Evolutionary conservation across 2,329 filamentous ascomycete genomes (phyloP), one percentile per base, ranked within the genome.

Genomic region (Celoporthe dispersa): DNA sequence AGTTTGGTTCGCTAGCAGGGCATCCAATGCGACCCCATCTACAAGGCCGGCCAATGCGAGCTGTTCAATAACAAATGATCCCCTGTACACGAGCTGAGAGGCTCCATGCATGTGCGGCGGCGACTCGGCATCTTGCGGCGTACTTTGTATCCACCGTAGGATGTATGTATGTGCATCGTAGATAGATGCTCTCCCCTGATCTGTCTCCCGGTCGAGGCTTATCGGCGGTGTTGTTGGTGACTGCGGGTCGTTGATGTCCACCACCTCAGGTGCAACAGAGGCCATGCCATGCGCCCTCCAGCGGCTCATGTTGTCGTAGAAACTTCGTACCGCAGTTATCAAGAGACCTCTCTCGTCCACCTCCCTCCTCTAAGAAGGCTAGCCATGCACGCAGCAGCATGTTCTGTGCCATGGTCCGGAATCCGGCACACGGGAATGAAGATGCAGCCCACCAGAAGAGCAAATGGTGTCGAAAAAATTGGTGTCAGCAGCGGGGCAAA

Each of bases 1-100:
- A 48, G 31, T 65, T 53, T 71, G 61, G 62, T 68, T 71, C 64
- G 70, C 60, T 66, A 35, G 28, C 33, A 31, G 14, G 51, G n/a
- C 35, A 35, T 57, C 51, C 33, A 51, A 61, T 69, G 64, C 64
- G 62, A 69, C 64, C 67, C 19, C 61, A 12, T 28, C 51, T 53
- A 37, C 41, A 62, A 6, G 28, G 33, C 39, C n/a, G 16, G 64
- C 53, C 68, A 70, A 65, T 68, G 16, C 57, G 37, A 67, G 41
- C 28, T 31, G 28, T n/a, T 28, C 28, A 37, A 64, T 64, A 66
- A 8, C 39, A 48, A 66, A 53, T 39, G 12, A 39, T 35, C 31
- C 28, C 16, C n/a, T n/a, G 39, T 4, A 19, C 7, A 14, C 11
- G 41, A 28, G 53, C n/a, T 55, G 51, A 28, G 25, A 28, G 22